Evolutionary conservation across 2,329 filamentous ascomycete species (phyloP).

Genomic region (Paecilomyces dactylethromorphus): DNA sequence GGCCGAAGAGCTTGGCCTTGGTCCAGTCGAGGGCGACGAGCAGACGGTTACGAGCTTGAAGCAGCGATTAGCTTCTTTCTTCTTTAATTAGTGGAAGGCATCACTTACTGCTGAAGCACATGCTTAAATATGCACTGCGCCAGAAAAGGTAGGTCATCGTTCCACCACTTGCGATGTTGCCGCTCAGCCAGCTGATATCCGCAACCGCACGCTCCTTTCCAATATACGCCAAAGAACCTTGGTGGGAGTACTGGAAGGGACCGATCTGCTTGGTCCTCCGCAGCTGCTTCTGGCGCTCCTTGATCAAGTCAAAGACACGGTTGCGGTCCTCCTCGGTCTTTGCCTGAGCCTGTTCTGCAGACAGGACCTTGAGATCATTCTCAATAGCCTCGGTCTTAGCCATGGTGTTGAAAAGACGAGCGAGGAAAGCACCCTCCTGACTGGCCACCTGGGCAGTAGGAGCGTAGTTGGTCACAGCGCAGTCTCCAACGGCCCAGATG

Average conservation of each 20-base stretch:
- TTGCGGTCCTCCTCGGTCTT: conserved; percentile 55
- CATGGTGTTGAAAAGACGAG: conserved; percentile 97
- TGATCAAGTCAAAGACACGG: conserved; percentile 66
- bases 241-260: conserved; percentile 97
- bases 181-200: conserved; percentile 94
- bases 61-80: not conserved
- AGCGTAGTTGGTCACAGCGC: conserved; percentile 93
- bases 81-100: not conserved
- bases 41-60: conserved; percentile 79
- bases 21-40: conserved; percentile 91
- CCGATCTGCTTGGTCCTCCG: conserved; percentile 89
- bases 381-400: conserved; percentile 86
- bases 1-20: conserved; percentile 94
- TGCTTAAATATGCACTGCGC: conserved; percentile 95
- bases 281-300: conserved; percentile 77
- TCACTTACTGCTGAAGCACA: conserved; percentile 98
- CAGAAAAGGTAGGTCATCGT: conserved; percentile 97
- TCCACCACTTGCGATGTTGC: conserved; percentile 89
- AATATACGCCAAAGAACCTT: conserved; percentile 95
- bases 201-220: conserved; percentile 96
- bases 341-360: conserved; percentile 59
- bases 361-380: conserved; percentile 63
- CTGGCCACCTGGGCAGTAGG: conserved; percentile 94
- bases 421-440: conserved; percentile 93
- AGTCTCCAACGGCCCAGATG: conserved; percentile 97